A percentile compares a stretch with the other conserved stretches of the same genome.
These are phyloP conservation scores for Bipolaris oryzae DNA, from an alignment of 2,329 filamentous ascomycete genomes.

Conservation along the genomic window DNA sequence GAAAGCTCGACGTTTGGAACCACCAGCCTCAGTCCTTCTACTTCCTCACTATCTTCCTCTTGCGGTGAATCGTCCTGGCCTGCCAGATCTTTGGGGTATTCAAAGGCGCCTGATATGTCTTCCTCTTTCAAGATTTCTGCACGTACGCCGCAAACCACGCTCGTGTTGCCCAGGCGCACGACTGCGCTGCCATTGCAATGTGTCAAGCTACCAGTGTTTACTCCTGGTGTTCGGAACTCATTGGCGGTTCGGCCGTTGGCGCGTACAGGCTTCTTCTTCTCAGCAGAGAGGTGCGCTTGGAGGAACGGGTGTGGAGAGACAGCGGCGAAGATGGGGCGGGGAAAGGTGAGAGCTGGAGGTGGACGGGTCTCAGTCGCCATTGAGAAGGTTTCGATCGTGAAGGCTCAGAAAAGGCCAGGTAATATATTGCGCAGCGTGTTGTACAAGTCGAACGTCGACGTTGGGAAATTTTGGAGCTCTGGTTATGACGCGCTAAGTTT, in stretches of 20 bases:
- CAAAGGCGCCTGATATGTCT: conserved; percentile 70
- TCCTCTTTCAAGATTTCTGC: conserved; percentile 80
- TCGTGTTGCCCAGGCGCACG: conserved; percentile 85
- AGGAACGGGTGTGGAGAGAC: conserved; percentile 89
- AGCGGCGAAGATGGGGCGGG: conserved; percentile 80
- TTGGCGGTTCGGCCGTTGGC: conserved; percentile 79
- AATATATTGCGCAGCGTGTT: not conserved
- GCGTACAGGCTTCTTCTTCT: conserved; percentile 64
- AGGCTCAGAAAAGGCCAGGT: not conserved
- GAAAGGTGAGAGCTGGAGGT: conserved; percentile 54
- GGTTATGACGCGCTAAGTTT: conserved; percentile 30
- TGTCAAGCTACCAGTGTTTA: conserved; percentile 83
- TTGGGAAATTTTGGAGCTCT: conserved; percentile 36
- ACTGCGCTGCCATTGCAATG: conserved; percentile 91
- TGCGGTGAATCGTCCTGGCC: conserved; percentile 25
- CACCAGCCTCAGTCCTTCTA: conserved; percentile 68
- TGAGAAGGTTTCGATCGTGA: not conserved
- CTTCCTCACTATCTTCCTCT: conserved; percentile 39
- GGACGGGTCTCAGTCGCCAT: conserved; percentile 33
- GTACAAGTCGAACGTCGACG: conserved; percentile 2
- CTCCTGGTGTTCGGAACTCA: conserved; percentile 72
- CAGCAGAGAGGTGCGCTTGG: conserved; percentile 80
- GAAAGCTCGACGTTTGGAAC: conserved; percentile 93
- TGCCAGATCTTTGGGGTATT: conserved; percentile 22
- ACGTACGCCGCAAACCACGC: conserved; percentile 90